Evolutionary conservation across 805 yeast genomes (phyloP).

Genomic region (Yamadazyma endophytica): DNA sequence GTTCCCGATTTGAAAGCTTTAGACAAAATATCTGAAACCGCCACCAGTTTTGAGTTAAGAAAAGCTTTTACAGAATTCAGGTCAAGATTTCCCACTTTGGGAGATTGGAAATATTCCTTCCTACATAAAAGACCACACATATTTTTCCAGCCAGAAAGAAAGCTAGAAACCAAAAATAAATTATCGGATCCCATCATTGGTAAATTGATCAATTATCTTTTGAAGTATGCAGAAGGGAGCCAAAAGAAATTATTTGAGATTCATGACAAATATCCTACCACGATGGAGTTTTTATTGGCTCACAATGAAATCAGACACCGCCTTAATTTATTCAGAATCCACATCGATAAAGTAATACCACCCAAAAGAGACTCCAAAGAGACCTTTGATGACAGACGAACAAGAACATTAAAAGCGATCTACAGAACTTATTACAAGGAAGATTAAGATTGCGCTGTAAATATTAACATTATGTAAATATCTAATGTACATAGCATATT

Average conservation of each 20-base stretch:
- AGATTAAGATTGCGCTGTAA: constrained; percentile 3
- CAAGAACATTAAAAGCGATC: constrained; percentile 21
- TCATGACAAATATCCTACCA: constrained; percentile 30
- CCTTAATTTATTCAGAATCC: constrained; percentile 16
- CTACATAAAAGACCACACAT: constrained; percentile 18
- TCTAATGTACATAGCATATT: constrained; percentile 4
- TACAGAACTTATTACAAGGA: constrained; percentile 1
- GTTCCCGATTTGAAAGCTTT: constrained; percentile 13
- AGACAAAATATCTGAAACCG: constrained; percentile 7
- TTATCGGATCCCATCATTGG: constrained; percentile 15
- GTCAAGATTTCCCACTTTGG: constrained; percentile 5
- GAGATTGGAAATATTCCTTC: constrained; percentile 8
- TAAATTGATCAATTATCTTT: constrained; percentile 14
- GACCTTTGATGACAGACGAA: constrained; percentile 17
- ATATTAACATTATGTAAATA: constrained; percentile 2
- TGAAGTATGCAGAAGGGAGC: constrained; percentile 14
- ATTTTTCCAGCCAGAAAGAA: constrained; percentile 29
- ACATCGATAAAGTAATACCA: constrained; percentile 17
- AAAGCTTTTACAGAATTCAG: neutral
- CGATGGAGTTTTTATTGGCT: constrained; percentile 25
- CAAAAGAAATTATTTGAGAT: constrained; percentile 19
- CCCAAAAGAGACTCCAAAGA: constrained; percentile 14
- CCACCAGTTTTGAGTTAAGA: constrained; percentile 1
- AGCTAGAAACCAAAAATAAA: constrained; percentile 18
- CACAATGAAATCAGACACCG: neutral